Base-by-base conservation (phyloP, 768 basidiomycete species). In the Suillus hirtellus region DNA sequence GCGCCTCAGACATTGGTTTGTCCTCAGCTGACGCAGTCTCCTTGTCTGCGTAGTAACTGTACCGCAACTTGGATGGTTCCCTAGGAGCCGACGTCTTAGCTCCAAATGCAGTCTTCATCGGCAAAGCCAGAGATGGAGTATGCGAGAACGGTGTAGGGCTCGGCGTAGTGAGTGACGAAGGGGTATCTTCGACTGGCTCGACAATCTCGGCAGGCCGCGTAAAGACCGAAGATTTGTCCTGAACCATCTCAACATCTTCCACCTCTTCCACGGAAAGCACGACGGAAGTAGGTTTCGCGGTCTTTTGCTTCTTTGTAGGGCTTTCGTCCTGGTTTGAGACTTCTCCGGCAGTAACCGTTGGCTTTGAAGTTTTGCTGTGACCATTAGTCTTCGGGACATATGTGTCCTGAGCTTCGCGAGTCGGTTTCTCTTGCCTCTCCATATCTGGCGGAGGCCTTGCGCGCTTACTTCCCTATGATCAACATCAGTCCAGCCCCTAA, bases 1-100 rank as follows among this genome's bases (percentile, higher is more conserved):
- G 38, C 42, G 62, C 42, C 55, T 58, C 21, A 55, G 44, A 19
- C 44, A 59, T 46, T 17, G 59, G 35, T 14, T 11, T 55, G 42
- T 60, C 43, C 10, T 72, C 72, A 37, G 53, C 63, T 58, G 60
- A 68, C 67, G 37, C 69, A 71, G 63, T 79, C 35, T 79, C 79
- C 64, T 74, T 75, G 60, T 88, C 89, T 3, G 84, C 82, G 54
- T 86, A 84, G 73, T 89, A 85, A 67, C 89, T 90, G 68, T 82
- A 89, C 34, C 91, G 84, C 62, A 93, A 79, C 70, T 92, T 92
- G 63, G 91, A 92, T 2, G 91, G 90, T 61, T 90, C 89, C 70
- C 87, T 90, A 1, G 91, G 91, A 10, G 82, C 82, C 34, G 79
- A 84, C 3, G 82, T 75, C 71, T 87, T 89, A 47, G 75, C 46